phyloP scores from a whole-genome alignment of 768 basidiomycete species.

The Mycena epipterygia region DNA sequence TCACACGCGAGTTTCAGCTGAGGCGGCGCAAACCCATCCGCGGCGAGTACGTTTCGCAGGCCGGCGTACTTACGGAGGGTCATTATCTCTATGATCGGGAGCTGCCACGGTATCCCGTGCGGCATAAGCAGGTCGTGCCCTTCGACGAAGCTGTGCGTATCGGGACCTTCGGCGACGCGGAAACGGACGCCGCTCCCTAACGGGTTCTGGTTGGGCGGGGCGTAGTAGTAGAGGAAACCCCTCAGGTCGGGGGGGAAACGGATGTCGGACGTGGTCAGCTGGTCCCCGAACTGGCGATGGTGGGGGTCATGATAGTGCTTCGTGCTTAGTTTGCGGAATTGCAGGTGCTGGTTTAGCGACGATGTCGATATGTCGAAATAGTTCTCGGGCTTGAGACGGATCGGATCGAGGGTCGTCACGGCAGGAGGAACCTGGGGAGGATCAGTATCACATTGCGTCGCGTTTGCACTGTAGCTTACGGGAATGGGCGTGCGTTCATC shows the following conservation, averaged over 20 bases:
- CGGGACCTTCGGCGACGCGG: constrained; percentile 6
- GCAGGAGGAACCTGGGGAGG: constrained; percentile 6
- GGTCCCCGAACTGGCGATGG: constrained; percentile 9
- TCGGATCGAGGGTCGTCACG: constrained; percentile 24
- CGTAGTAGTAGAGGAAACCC: constrained; percentile 31
- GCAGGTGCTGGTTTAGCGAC: neutral
- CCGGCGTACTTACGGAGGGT: neutral
- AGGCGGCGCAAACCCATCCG: constrained; percentile 28
- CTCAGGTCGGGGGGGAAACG: neutral
- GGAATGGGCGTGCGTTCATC: neutral
- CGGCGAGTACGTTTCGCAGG: neutral
- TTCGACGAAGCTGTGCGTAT: constrained; percentile 1
- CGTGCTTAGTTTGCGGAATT: constrained; percentile 11
- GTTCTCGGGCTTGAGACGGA: neutral
- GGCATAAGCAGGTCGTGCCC: constrained; percentile 31
- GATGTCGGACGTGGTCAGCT: neutral
- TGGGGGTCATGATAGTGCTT: neutral
- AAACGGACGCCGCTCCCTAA: constrained; percentile 9
- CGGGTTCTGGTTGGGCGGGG: constrained; percentile 7
- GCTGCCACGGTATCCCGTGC: constrained; percentile 30
- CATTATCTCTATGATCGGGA: constrained; percentile 21
- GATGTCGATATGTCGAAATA: constrained; percentile 13
- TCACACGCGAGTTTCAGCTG: neutral
- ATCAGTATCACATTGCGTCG: neutral
- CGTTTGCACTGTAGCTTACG: neutral